phyloP scores from a whole-genome alignment of 1,284 basidiomycete genomes.

The Vanrija humicola region DNA sequence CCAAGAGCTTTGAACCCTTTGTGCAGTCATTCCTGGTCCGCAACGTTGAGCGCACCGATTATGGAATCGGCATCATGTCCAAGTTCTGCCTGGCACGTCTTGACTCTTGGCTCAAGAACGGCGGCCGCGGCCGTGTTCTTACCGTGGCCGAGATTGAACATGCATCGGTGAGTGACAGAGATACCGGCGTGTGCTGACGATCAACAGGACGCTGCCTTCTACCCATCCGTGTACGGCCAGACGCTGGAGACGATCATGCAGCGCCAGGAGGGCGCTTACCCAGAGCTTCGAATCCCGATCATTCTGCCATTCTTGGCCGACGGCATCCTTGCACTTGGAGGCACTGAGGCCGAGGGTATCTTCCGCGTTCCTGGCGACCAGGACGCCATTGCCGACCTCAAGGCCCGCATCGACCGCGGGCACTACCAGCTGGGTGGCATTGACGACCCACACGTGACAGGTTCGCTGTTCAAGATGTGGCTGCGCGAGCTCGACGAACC shows the following conservation, averaged over 20 bases:
- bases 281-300: slow-evolving; percentile 76
- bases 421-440: slow-evolving; percentile 74
- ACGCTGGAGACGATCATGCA: slow-evolving; percentile 75
- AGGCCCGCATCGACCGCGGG: slow-evolving; percentile 80
- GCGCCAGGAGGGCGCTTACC: slow-evolving; percentile 77
- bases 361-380: slow-evolving; percentile 85
- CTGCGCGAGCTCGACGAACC: slow-evolving; percentile 83
- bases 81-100: slow-evolving; percentile 76
- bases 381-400: slow-evolving; percentile 77
- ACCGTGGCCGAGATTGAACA: slow-evolving; percentile 78
- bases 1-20: slow-evolving; percentile 81
- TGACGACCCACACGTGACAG: slow-evolving; percentile 81
- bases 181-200: not conserved
- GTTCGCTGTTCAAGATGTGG: slow-evolving; percentile 86
- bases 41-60: slow-evolving; percentile 58
- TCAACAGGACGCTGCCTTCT: slow-evolving; percentile 77
- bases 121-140: slow-evolving; percentile 75
- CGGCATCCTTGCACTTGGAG: slow-evolving; percentile 80
- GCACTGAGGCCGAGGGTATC: slow-evolving; percentile 77
- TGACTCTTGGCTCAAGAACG: slow-evolving; percentile 67
- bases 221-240: slow-evolving; percentile 87
- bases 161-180: slow-evolving; percentile 62
- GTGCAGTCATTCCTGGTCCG: slow-evolving; percentile 71
- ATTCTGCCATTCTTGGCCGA: slow-evolving; percentile 87
- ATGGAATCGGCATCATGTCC: slow-evolving; percentile 79